A percentile compares a stretch with the other conserved stretches of the same genome.
Evolutionary conservation across 345 rosid species (phyloP).

Genomic region (Eutrema yunnanense): DNA sequence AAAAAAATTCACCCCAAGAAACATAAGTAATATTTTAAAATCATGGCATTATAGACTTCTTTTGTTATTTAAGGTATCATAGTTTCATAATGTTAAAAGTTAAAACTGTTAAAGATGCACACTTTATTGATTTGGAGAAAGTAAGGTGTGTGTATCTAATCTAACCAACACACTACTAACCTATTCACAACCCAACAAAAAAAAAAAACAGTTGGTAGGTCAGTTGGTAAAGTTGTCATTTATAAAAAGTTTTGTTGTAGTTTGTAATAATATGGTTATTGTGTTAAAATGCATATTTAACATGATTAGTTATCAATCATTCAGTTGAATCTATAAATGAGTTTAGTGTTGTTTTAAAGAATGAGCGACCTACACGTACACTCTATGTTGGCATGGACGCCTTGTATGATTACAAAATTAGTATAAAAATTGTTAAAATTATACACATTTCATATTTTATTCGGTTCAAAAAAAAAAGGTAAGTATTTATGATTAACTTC

Average conservation of each 20-base stretch:
- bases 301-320: too few relatives aligned
- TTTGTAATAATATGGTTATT: not conserved
- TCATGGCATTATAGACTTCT: conserved; percentile 11
- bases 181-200: not conserved
- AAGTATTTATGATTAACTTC: too few relatives aligned
- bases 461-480: too few relatives aligned
- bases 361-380: too few relatives aligned
- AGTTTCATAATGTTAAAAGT: conserved; percentile 8
- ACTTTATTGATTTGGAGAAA: conserved; percentile 9
- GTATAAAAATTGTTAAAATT: too few relatives aligned
- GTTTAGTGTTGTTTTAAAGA: too few relatives aligned
- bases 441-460: too few relatives aligned
- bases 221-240: conserved; percentile 3
- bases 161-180: conserved; percentile 25
- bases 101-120: not conserved
- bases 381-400: too few relatives aligned
- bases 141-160: not conserved
- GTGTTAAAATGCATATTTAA: too few relatives aligned
- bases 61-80: conserved; percentile 9
- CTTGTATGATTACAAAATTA: too few relatives aligned
- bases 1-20: not conserved
- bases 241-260: not conserved
- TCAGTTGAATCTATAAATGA: too few relatives aligned
- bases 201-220: not conserved
- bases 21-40: conserved; percentile 7